These are phyloP conservation scores for Phytophthora sp. DNA, from an alignment of 352 stramenopile species.

Conservation along the genomic window DNA sequence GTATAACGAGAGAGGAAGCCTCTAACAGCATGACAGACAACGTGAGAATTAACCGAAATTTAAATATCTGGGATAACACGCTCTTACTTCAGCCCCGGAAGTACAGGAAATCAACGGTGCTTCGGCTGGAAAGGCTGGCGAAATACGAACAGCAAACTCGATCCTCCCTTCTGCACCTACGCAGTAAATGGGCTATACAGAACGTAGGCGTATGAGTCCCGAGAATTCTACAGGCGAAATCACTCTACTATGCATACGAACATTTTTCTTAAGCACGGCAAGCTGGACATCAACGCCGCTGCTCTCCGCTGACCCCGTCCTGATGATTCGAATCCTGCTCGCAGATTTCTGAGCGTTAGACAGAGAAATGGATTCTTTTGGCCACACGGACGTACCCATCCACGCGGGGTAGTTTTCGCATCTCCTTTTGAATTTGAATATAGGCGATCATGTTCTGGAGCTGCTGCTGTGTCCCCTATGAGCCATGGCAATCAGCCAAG, in stretches of 20 bases:
- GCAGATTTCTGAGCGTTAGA: conserved; percentile 11
- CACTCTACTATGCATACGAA: conserved; percentile 4
- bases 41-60: not conserved
- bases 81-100: conserved; percentile 49
- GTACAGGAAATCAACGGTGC: conserved; percentile 55
- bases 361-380: conserved; percentile 5
- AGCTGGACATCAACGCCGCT: conserved; percentile 46
- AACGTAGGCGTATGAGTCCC: not conserved
- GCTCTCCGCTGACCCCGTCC: conserved; percentile 31
- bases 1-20: conserved; percentile 44
- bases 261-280: conserved; percentile 47
- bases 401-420: conserved; percentile 55
- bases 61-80: not conserved
- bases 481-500: not conserved
- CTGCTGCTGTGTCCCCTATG: conserved; percentile 60
- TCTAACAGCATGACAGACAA: conserved; percentile 34
- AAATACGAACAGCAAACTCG: conserved; percentile 52
- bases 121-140: conserved; percentile 48
- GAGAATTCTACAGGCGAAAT: not conserved
- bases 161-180: conserved; percentile 44
- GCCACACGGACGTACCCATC: conserved; percentile 49
- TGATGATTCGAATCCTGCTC: conserved; percentile 35
- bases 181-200: not conserved
- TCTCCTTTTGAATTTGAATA: conserved; percentile 53
- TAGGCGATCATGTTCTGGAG: conserved; percentile 66